A percentile compares a stretch with the other conserved stretches of the same genome.
These are phyloP conservation scores for Zelonia costaricensis DNA, from an alignment of 208 protist genomes.

Conservation along the genomic window DNA sequence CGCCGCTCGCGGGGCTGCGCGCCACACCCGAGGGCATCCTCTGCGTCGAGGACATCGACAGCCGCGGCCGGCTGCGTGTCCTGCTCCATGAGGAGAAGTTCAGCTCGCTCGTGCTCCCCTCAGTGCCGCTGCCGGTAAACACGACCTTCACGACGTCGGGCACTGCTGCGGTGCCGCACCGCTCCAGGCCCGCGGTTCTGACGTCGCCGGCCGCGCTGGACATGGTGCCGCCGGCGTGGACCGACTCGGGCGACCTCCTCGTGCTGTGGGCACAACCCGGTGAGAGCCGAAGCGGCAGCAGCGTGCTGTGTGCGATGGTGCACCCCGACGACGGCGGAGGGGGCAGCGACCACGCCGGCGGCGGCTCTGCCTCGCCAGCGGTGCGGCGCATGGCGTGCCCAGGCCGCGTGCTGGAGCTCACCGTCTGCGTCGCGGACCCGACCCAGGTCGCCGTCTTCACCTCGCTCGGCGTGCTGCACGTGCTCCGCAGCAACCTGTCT, in stretches of 20 bases:
- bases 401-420: slow-evolving; percentile 11
- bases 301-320: slow-evolving; percentile 18
- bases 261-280: slow-evolving; percentile 11
- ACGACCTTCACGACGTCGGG: too few relatives aligned
- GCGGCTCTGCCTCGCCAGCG: neutral
- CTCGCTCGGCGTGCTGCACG: slow-evolving; percentile 5
- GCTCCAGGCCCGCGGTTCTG: neutral
- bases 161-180: too few relatives aligned
- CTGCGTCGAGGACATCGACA: slow-evolving; percentile 8
- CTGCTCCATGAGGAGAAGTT: slow-evolving; percentile 23
- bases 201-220: neutral
- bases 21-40: slow-evolving; percentile 2
- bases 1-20: neutral
- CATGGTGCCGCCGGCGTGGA: slow-evolving; percentile 18
- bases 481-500: slow-evolving; percentile 17
- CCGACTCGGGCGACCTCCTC: slow-evolving; percentile 18
- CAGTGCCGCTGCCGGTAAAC: slow-evolving; percentile 1
- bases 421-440: slow-evolving; percentile 11
- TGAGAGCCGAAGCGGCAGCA: neutral
- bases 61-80: slow-evolving; percentile 7
- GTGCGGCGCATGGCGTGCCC: neutral
- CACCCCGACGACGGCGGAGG: slow-evolving; percentile 5
- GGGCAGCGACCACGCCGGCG: neutral
- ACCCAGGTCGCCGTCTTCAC: slow-evolving; percentile 24
- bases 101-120: slow-evolving; percentile 1